Evolutionary conservation across 305 asterid species (phyloP).

Genomic region (Fraxinus dipetala): DNA sequence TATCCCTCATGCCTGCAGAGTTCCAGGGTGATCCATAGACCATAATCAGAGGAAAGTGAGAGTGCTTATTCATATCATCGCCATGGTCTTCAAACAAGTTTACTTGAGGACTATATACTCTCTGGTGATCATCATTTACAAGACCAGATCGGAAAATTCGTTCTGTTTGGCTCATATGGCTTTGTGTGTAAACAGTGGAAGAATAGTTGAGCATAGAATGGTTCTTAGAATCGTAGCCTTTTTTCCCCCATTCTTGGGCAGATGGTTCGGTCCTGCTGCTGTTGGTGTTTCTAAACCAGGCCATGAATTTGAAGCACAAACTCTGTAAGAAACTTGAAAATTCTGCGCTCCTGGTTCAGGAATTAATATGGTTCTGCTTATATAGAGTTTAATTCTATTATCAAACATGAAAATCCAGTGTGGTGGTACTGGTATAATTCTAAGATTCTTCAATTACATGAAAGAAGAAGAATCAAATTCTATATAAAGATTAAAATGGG

Average conservation of each 20-base stretch:
- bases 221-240: neutral
- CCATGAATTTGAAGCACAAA: conserved; percentile 20
- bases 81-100: conserved; percentile 9
- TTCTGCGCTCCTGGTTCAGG: neutral
- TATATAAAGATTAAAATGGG: neutral
- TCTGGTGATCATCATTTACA: neutral
- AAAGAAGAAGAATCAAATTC: conserved; percentile 37
- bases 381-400: conserved; percentile 17
- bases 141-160: conserved; percentile 8
- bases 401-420: neutral
- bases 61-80: neutral
- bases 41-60: neutral
- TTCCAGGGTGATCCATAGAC: neutral
- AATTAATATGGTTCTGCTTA: neutral
- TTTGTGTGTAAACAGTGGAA: conserved; percentile 6
- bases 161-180: conserved; percentile 23
- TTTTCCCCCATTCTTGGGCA: neutral
- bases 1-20: no score
- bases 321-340: neutral
- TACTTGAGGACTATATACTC: neutral
- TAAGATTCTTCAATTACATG: conserved; percentile 13
- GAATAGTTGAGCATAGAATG: conserved; percentile 14
- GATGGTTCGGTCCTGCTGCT: conserved; percentile 1
- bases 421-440: conserved; percentile 24
- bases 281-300: conserved; percentile 4